A percentile compares a stretch with the other conserved stretches of the same genome.
phyloP scores from a whole-genome alignment of 2,329 filamentous ascomycete species.

The Diaporthe citri region DNA sequence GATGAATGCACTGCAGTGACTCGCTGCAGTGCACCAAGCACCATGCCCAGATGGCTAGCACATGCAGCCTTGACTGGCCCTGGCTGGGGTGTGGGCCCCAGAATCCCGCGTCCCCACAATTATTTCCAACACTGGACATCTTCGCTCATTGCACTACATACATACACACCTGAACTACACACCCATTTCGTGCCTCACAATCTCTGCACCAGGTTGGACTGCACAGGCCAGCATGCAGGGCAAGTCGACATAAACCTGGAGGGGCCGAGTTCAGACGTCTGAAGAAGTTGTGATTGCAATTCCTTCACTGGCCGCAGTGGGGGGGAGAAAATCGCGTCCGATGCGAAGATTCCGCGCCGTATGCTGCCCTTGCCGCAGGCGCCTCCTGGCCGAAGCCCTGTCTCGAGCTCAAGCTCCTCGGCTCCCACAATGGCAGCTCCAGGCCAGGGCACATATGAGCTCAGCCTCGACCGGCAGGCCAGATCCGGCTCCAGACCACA shows the following conservation, averaged over 20 bases:
- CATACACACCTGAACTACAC: not conserved
- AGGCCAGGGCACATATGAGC: constrained; percentile 3
- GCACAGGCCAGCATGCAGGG: not conserved
- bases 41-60: not conserved
- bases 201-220: not conserved
- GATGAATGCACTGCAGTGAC: not conserved
- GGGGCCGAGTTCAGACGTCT: not conserved
- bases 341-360: constrained; percentile 22
- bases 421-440: constrained; percentile 33
- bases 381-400: constrained; percentile 28
- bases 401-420: constrained; percentile 41
- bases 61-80: not conserved
- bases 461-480: constrained; percentile 2
- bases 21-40: constrained; percentile 7
- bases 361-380: constrained; percentile 35
- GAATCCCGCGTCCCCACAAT: constrained; percentile 11
- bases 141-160: not conserved
- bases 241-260: not conserved
- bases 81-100: constrained; percentile 5
- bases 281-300: not conserved
- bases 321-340: constrained; percentile 1
- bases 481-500: not conserved
- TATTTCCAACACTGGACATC: constrained; percentile 7
- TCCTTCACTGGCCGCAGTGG: not conserved
- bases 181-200: not conserved